Conservation (phyloP, 495 filamentous ascomycete genomes). For the Annulohypoxylon moriforme region DNA sequence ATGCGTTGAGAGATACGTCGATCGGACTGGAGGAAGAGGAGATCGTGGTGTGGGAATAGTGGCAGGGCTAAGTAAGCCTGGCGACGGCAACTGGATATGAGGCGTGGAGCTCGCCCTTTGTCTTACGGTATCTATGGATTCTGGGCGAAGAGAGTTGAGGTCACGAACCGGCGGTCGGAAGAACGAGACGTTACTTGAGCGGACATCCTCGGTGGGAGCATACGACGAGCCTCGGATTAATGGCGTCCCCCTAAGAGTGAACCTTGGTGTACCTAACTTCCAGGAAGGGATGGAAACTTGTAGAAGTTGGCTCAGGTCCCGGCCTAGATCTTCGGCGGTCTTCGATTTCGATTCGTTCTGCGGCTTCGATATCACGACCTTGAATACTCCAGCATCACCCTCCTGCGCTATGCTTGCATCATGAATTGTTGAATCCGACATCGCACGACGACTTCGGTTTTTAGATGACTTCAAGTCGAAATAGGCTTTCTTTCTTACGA, state of each 20-base stretch:
- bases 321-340: conserved; percentile 68
- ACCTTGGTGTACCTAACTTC: conserved; percentile 83
- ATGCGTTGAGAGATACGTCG: conserved; percentile 58
- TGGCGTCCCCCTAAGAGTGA: conserved; percentile 81
- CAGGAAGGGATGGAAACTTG: conserved; percentile 89
- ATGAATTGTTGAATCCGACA: conserved; percentile 62
- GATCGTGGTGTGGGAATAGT: conserved; percentile 44
- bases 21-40: conserved; percentile 47
- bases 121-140: conserved; percentile 44
- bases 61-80: conserved; percentile 39
- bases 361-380: conserved; percentile 85
- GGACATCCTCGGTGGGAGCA: conserved; percentile 63
- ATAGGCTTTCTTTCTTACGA: conserved; percentile 47
- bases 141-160: conserved; percentile 41
- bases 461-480: conserved; percentile 39
- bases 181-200: conserved; percentile 59
- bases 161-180: conserved; percentile 47
- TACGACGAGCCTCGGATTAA: conserved; percentile 81
- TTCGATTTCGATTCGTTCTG: conserved; percentile 68
- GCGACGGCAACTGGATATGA: conserved; percentile 43
- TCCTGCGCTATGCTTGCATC: conserved; percentile 61
- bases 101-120: conserved; percentile 48
- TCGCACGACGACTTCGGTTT: conserved; percentile 57
- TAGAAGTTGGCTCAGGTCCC: conserved; percentile 65
- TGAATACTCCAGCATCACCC: conserved; percentile 74